phyloP scores from a whole-genome alignment of 1,284 basidiomycete genomes.

The Clitocybe nebularis region DNA sequence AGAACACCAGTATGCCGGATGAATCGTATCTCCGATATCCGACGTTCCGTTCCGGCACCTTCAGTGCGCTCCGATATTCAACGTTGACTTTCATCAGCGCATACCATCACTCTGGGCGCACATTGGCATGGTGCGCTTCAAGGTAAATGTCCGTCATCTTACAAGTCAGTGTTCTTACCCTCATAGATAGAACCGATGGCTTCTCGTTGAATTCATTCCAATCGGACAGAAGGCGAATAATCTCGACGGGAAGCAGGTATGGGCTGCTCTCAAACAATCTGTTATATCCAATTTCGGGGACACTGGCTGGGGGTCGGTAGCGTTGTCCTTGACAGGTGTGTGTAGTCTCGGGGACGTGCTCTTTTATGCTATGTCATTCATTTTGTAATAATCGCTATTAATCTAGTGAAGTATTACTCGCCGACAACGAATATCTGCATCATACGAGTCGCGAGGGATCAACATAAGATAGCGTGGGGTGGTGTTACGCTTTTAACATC shows the following conservation, averaged over 20 bases:
- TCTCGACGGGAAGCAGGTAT: conserved; percentile 59
- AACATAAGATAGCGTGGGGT: conserved; percentile 71
- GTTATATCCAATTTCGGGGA: conserved; percentile 75
- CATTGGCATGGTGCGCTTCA: conserved; percentile 55
- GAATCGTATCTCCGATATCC: no score
- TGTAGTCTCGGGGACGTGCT: no score
- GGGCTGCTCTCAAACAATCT: conserved; percentile 63
- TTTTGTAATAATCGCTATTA: neutral
- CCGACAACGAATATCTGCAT: conserved; percentile 75
- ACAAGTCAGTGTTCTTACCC: conserved; percentile 9
- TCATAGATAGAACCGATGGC: conserved; percentile 64
- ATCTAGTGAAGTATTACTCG: conserved; percentile 77
- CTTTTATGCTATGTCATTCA: neutral
- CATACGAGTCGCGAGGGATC: conserved; percentile 72
- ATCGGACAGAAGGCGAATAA: conserved; percentile 19
- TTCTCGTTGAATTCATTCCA: conserved; percentile 71
- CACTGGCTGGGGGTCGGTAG: conserved; percentile 75
- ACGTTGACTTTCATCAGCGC: neutral
- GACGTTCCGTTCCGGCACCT: no score
- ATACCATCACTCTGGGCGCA: neutral
- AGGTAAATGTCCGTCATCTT: conserved; percentile 31
- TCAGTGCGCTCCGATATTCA: neutral
- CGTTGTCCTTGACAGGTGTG: conserved; percentile 61
- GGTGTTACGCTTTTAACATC: conserved; percentile 60
- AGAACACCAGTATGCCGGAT: no score